These are phyloP conservation scores for Phytopythium oedochilum DNA, from an alignment of 352 stramenopile species.

Conservation along the genomic window DNA sequence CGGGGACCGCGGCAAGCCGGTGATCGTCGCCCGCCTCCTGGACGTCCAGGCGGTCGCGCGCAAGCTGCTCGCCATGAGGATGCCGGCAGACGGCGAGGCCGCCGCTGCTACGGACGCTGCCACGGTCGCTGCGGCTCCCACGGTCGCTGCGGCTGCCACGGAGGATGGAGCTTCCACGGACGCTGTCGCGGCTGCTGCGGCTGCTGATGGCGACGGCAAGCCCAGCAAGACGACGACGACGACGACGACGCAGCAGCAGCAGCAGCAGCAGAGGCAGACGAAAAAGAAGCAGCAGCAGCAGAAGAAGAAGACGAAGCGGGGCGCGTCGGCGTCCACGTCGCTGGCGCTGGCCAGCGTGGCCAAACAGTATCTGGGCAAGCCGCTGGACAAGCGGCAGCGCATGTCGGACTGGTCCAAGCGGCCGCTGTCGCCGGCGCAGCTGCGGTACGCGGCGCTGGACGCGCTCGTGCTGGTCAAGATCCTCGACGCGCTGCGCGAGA, in stretches of 20 bases:
- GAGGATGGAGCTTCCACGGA: no score
- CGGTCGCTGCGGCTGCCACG: no score
- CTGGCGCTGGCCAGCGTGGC: conserved; percentile 48
- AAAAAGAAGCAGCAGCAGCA: no score
- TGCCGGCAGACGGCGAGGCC: conserved; percentile 1
- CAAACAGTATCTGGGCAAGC: conserved; percentile 48
- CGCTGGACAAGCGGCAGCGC: conserved; percentile 62
- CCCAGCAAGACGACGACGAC: no score
- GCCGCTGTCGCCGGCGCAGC: conserved; percentile 54
- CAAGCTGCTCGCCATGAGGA: conserved; percentile 21
- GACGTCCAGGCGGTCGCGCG: conserved; percentile 47
- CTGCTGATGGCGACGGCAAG: no score
- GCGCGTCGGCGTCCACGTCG: conserved; percentile 15
- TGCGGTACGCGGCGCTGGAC: conserved; percentile 72
- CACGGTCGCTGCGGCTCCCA: neutral
- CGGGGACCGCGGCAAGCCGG: conserved; percentile 6
- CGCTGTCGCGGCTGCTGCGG: no score
- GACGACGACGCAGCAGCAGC: no score
- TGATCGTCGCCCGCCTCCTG: conserved; percentile 41
- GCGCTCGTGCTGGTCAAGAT: conserved; percentile 62
- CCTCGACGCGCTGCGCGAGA: conserved; percentile 46
- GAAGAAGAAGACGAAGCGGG: conserved; percentile 22
- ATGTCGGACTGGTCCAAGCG: conserved; percentile 79
- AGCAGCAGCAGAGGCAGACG: conserved; percentile 10
- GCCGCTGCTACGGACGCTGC: conserved; percentile 1